Base-by-base conservation (phyloP, 2,329 filamentous ascomycete genomes). In the Elsinoe batatas region DNA sequence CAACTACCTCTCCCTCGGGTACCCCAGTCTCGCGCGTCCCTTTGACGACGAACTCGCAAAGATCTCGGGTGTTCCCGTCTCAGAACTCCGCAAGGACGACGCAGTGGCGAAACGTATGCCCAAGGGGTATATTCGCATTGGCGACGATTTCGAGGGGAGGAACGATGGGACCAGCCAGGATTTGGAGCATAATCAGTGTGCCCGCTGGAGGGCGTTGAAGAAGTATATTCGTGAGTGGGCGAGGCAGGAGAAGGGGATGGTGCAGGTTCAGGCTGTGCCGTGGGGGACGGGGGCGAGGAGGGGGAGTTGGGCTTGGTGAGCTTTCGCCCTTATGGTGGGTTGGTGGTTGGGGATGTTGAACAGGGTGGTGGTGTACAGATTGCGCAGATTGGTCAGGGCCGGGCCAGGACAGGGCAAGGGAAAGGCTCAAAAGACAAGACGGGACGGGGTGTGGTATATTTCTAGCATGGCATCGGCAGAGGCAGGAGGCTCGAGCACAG, bases 1-100 rank as follows among this genome's bases (percentile, higher is more conserved):
- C 77, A 96, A 97, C 69, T 97, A 97, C 69, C 78, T 97, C 13
- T 95, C 89, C 0, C 79, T 97, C 4, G 91, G 91, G 4, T 96
- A 96, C 68, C 91, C 91, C 2, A 84, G 88, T 33, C 82, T 90
- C 64, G 91, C 91, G 10, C 82, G 85, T 18, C 79, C 81, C 36
- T 97, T 88, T 65, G 91, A 97, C 65, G 79, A 84, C 10, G 91
- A 97, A 73, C 76, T 97, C 17, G 82, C 84, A 62, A 88, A 87
- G 67, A 94, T 96, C 56, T 87, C 84, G 32, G 77, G 79, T 8
- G 82, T 95, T 5, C 67, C 80, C 0, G 66, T 91, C 6, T 74
- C 78, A 2, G 85, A 91, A 55, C 77, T 97, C 44, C 75, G 84
- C 60, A 76, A 78, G 50, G 84, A 91, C 64, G 91, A 96, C 66